Evolutionary conservation across 257 asterid species (phyloP).

Genomic region (Solanum bukasovii): DNA sequence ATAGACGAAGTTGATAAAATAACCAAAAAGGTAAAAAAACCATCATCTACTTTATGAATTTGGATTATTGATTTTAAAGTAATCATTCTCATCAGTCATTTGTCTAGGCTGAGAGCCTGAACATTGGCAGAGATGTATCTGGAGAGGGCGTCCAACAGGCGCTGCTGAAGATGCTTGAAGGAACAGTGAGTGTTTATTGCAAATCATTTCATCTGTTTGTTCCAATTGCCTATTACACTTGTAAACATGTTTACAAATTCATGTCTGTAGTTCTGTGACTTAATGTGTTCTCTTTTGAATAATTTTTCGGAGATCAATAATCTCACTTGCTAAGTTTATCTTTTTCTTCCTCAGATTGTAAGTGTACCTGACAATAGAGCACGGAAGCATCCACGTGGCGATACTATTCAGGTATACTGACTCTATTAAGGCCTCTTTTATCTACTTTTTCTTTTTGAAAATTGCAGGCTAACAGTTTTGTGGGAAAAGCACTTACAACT

Average conservation of each 20-base stretch:
- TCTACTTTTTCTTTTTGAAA: background rate
- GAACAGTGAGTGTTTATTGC: slow-evolving; percentile 60
- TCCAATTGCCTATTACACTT: background rate
- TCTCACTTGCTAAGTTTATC: background rate
- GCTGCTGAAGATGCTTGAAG: slow-evolving; percentile 89
- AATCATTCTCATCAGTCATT: slow-evolving; percentile 8
- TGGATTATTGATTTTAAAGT: background rate
- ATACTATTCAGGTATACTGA: slow-evolving; percentile 59
- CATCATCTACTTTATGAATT: background rate
- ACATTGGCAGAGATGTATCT: slow-evolving; percentile 77
- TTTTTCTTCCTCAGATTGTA: slow-evolving; percentile 38
- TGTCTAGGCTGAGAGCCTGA: slow-evolving; percentile 65
- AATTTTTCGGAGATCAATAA: background rate
- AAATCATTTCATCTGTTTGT: background rate
- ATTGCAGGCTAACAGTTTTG: background rate
- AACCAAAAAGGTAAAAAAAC: slow-evolving; percentile 64
- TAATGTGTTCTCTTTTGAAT: background rate
- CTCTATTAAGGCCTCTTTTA: slow-evolving; percentile 1
- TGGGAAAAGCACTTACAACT: background rate
- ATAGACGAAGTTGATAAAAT: slow-evolving; percentile 95
- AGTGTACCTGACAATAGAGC: slow-evolving; percentile 78
- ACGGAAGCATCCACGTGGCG: slow-evolving; percentile 46
- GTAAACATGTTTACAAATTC: background rate
- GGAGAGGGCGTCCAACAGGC: slow-evolving; percentile 99
- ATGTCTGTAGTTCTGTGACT: background rate